Conservation (phyloP, 768 basidiomycete genomes). For the Gloeopeniophorella convolvens region DNA sequence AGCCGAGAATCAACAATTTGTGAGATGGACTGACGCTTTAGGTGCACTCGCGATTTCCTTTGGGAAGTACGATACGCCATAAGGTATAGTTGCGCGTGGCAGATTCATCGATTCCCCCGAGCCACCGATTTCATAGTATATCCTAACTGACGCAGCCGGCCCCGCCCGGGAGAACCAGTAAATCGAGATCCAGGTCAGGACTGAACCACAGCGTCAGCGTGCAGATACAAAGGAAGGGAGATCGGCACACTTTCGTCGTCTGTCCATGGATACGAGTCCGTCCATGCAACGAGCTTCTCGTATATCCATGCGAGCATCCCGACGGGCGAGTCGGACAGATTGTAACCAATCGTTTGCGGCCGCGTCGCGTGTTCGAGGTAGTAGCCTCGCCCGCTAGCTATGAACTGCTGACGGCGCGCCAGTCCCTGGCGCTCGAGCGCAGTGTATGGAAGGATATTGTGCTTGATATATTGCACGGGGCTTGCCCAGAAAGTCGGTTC, state of each 20-base stretch:
- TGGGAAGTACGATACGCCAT: conserved; percentile 48
- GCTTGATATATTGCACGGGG: conserved; percentile 28
- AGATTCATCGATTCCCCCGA: background rate
- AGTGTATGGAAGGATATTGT: conserved; percentile 29
- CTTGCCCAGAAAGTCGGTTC: conserved; percentile 23
- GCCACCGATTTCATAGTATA: conserved; percentile 44
- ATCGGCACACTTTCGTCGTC: conserved; percentile 41
- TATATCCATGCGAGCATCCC: conserved; percentile 34
- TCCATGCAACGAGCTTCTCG: conserved; percentile 26
- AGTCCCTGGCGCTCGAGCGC: conserved; percentile 32
- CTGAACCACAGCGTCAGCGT: conserved; percentile 25
- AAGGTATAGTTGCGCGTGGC: conserved; percentile 31
- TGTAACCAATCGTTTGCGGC: conserved; percentile 38
- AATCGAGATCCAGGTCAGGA: conserved; percentile 54
- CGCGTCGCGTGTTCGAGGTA: conserved; percentile 29
- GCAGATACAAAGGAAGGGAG: background rate
- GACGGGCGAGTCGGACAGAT: conserved; percentile 47
- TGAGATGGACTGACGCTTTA: conserved; percentile 30
- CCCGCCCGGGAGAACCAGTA: conserved; percentile 55
- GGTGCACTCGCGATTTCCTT: conserved; percentile 37
- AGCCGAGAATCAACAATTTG: too few relatives aligned
- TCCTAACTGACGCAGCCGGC: conserved; percentile 49
- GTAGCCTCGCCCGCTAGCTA: conserved; percentile 33
- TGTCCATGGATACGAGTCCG: conserved; percentile 46
- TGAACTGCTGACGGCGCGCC: conserved; percentile 28